Evolutionary conservation across 192 early-diverging fungal species (phyloP).

Genomic region (Podila epicladia): DNA sequence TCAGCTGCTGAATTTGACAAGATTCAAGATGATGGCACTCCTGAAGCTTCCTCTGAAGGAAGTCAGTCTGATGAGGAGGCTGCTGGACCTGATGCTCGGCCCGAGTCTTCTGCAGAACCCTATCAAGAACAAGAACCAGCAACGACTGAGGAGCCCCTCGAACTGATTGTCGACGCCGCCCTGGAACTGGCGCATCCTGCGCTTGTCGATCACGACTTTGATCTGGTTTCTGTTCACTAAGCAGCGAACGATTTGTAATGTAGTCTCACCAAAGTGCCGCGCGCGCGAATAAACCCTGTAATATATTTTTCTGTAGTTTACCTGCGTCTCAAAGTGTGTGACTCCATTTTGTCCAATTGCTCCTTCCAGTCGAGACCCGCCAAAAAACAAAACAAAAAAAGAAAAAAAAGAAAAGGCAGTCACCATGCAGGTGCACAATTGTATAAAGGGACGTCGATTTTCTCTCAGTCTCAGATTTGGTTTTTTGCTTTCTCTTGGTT

Average conservation of each 20-base stretch:
- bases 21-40: not conserved
- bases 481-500: slow-evolving; percentile 27
- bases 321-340: not conserved
- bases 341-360: not conserved
- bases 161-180: slow-evolving; percentile 27
- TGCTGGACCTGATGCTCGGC: not conserved
- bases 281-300: no score
- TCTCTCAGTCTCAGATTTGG: not conserved
- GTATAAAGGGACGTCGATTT: not conserved
- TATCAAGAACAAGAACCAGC: not conserved
- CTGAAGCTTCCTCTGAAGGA: not conserved
- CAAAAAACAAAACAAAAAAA: not conserved
- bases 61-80: not conserved
- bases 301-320: no score
- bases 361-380: not conserved
- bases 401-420: not conserved
- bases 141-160: slow-evolving; percentile 16
- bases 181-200: slow-evolving; percentile 11
- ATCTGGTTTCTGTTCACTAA: slow-evolving; percentile 22
- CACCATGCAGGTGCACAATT: not conserved
- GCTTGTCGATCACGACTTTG: slow-evolving; percentile 28
- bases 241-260: not conserved
- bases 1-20: not conserved
- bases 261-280: no score
- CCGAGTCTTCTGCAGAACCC: not conserved